Conservation (phyloP, 2,329 filamentous ascomycete species). For the Colletotrichum ledebouriae region DNA sequence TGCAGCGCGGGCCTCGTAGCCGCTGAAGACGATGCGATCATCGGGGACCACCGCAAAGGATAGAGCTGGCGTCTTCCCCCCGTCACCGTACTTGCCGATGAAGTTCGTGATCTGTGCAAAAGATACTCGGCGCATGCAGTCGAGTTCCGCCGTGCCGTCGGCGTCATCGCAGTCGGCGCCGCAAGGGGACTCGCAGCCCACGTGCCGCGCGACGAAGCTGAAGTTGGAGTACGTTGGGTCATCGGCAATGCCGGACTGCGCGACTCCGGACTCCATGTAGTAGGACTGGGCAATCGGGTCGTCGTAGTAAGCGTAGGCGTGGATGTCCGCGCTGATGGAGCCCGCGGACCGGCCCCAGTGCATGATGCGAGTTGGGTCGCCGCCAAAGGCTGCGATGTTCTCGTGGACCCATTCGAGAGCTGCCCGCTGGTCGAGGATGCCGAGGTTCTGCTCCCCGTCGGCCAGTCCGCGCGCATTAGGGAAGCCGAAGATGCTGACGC, state of each 20-base stretch:
- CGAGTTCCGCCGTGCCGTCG: conserved; percentile 48
- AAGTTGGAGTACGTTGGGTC: conserved; percentile 51
- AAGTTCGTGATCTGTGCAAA: conserved; percentile 50
- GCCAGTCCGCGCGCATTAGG: conserved; percentile 39
- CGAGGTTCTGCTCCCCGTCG: conserved; percentile 40
- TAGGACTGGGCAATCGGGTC: conserved; percentile 60
- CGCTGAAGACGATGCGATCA: conserved; percentile 48
- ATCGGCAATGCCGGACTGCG: conserved; percentile 47
- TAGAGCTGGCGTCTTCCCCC: conserved; percentile 43
- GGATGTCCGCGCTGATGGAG: conserved; percentile 54
- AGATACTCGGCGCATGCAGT: conserved; percentile 54
- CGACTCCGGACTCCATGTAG: conserved; percentile 57
- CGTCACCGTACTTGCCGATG: conserved; percentile 48
- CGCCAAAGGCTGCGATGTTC: conserved; percentile 41
- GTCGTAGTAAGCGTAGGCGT: conserved; percentile 59
- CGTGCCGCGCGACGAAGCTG: conserved; percentile 50
- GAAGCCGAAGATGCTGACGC: conserved; percentile 44
- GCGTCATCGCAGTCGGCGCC: conserved; percentile 27
- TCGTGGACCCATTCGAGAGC: conserved; percentile 44
- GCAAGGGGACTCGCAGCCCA: conserved; percentile 51
- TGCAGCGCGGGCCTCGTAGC: conserved; percentile 48
- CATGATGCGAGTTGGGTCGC: conserved; percentile 51
- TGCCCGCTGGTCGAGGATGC: conserved; percentile 40
- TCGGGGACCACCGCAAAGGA: conserved; percentile 48
- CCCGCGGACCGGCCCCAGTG: conserved; percentile 64